Conservation (phyloP, 345 rosid genomes). For the Physaria fendleri region DNA sequence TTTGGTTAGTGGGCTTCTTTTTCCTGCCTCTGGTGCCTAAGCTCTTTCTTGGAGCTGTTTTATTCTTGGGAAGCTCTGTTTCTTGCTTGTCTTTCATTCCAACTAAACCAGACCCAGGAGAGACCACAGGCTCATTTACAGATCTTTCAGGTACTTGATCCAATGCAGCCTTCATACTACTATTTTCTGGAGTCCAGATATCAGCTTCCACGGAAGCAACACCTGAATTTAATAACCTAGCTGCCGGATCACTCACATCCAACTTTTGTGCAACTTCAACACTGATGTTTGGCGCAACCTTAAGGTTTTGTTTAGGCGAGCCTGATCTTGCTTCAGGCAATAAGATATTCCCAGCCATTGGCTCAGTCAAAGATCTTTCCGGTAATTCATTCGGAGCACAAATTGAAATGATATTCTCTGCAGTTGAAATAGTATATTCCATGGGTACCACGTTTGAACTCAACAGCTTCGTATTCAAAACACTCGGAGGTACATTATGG, state of each 20-base stretch:
- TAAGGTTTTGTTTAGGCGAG: slow-evolving; percentile 18
- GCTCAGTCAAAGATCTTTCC: slow-evolving; percentile 12
- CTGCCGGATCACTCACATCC: slow-evolving; percentile 21
- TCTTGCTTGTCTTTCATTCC: slow-evolving; percentile 28
- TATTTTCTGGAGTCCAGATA: slow-evolving; percentile 7
- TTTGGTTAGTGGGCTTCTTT: slow-evolving; percentile 33
- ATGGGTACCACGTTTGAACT: slow-evolving; percentile 13
- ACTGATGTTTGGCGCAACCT: slow-evolving; percentile 5
- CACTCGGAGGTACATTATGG: slow-evolving; percentile 19
- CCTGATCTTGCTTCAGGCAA: slow-evolving; percentile 11
- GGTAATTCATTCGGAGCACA: neutral
- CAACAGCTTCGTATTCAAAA: neutral
- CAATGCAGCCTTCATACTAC: slow-evolving; percentile 14
- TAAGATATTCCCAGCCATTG: slow-evolving; percentile 1
- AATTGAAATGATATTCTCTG: slow-evolving; percentile 7
- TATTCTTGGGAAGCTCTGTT: slow-evolving; percentile 37
- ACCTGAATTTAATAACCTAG: slow-evolving; percentile 16
- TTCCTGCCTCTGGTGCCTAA: slow-evolving; percentile 52
- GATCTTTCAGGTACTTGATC: slow-evolving; percentile 25
- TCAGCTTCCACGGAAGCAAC: slow-evolving; percentile 21
- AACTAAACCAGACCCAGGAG: slow-evolving; percentile 21
- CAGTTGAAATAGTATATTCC: neutral
- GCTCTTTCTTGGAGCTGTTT: slow-evolving; percentile 43
- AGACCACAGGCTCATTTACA: slow-evolving; percentile 18
- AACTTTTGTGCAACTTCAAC: slow-evolving; percentile 17